A percentile compares a stretch with the other conserved stretches of the same genome.
Evolutionary conservation across 768 basidiomycete genomes (phyloP).

Genomic region (Pisolithus sp.): DNA sequence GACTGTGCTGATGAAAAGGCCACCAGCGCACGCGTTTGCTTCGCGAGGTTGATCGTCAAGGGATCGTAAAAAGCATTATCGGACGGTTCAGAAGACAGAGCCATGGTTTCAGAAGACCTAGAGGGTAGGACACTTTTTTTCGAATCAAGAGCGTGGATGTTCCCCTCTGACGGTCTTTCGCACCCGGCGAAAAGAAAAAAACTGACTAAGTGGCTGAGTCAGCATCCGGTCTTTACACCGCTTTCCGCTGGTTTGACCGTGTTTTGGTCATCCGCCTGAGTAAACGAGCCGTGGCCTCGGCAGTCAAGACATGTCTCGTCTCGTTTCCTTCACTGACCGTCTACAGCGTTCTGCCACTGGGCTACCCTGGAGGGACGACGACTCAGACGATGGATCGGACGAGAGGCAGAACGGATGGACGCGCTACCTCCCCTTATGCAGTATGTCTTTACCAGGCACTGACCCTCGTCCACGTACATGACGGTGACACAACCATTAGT

Average conservation of each 20-base stretch:
- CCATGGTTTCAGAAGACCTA: too few species aligned
- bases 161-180: too few species aligned
- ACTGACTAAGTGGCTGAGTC: too few species aligned
- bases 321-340: not conserved
- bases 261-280: too few species aligned
- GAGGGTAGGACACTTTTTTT: too few species aligned
- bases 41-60: slow-evolving; percentile 49
- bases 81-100: too few species aligned
- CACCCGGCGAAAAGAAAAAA: too few species aligned
- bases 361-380: not conserved
- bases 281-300: too few species aligned
- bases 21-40: slow-evolving; percentile 46
- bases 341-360: not conserved
- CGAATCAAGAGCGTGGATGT: too few species aligned
- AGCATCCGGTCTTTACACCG: too few species aligned
- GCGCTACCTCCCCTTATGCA: slow-evolving; percentile 50
- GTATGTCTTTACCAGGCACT: slow-evolving; percentile 29
- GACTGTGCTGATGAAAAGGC: slow-evolving; percentile 38
- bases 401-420: slow-evolving; percentile 44
- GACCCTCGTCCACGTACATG: not conserved
- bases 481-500: slow-evolving; percentile 23
- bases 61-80: slow-evolving; percentile 40
- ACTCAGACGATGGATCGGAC: slow-evolving; percentile 28
- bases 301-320: not conserved
- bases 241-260: too few species aligned